phyloP scores from a whole-genome alignment of 129 eudicot genomes.

The Flaveria sonorensis region DNA sequence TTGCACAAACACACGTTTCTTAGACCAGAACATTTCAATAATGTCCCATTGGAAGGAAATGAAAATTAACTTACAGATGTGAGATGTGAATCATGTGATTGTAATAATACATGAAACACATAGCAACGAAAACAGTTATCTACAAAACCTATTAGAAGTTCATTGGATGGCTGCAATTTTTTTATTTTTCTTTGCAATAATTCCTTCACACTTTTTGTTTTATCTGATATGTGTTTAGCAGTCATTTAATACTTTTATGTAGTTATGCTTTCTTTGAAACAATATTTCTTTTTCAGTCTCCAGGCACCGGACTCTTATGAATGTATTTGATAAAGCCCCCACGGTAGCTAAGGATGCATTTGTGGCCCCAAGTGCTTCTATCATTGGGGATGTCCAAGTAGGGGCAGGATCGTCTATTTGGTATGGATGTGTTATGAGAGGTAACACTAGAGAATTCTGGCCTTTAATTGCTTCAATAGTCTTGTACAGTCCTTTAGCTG shows the following conservation, averaged over 20 bases:
- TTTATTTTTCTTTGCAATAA: neutral
- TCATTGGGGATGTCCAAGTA: conserved; percentile 75
- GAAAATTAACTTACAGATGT: neutral
- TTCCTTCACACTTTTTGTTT: neutral
- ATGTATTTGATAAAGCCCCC: conserved; percentile 68
- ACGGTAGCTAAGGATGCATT: conserved; percentile 72
- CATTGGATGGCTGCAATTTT: neutral
- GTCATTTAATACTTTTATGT: conserved; percentile 12
- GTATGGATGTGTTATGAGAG: conserved; percentile 87
- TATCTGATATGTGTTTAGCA: neutral
- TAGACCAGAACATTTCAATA: neutral
- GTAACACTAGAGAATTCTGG: conserved; percentile 33
- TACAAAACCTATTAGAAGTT: neutral
- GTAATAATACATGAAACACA: neutral
- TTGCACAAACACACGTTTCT: neutral
- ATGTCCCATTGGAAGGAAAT: neutral
- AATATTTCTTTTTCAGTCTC: conserved; percentile 47
- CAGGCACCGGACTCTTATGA: conserved; percentile 84
- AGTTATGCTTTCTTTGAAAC: neutral
- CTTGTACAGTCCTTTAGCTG: neutral
- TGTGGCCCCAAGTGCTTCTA: conserved; percentile 87
- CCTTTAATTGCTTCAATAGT: conserved; percentile 9
- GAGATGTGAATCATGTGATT: too few species aligned
- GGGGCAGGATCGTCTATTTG: conserved; percentile 74
- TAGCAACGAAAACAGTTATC: neutral